Conservation (phyloP, 768 basidiomycete species). For the Naematelia aurantialba region DNA sequence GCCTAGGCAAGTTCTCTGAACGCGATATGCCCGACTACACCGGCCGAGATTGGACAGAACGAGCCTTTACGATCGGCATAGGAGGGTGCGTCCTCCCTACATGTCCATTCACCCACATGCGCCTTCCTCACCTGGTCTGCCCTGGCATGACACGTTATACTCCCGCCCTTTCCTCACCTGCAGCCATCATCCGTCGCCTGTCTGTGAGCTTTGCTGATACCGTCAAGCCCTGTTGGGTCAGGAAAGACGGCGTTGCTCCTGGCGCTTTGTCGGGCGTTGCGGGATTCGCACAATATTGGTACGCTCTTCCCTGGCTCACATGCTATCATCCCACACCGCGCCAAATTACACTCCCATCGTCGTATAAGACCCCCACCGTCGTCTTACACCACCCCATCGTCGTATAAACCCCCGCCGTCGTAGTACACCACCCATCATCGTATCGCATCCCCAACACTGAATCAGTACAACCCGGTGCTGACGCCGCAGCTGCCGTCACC, state of each 20-base stretch:
- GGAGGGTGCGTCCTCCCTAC: slow-evolving; percentile 66
- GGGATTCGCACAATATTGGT: slow-evolving; percentile 89
- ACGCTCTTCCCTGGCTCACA: no score
- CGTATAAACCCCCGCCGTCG: no score
- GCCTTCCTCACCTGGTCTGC: background rate
- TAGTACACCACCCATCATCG: no score
- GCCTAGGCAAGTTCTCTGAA: slow-evolving; percentile 80
- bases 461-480: background rate
- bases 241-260: slow-evolving; percentile 94
- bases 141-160: no score
- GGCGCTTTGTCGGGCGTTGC: slow-evolving; percentile 75
- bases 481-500: slow-evolving; percentile 78
- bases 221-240: slow-evolving; percentile 82
- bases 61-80: slow-evolving; percentile 96
- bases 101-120: background rate
- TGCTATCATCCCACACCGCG: no score
- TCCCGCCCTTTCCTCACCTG: background rate
- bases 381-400: no score
- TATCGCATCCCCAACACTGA: background rate
- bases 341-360: no score
- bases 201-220: slow-evolving; percentile 1
- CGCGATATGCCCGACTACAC: slow-evolving; percentile 88
- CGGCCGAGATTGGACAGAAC: slow-evolving; percentile 76
- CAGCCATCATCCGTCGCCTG: background rate
- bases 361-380: no score